These are phyloP conservation scores for Leccinum griseonigrum DNA, from an alignment of 1,284 basidiomycete genomes.

Conservation along the genomic window DNA sequence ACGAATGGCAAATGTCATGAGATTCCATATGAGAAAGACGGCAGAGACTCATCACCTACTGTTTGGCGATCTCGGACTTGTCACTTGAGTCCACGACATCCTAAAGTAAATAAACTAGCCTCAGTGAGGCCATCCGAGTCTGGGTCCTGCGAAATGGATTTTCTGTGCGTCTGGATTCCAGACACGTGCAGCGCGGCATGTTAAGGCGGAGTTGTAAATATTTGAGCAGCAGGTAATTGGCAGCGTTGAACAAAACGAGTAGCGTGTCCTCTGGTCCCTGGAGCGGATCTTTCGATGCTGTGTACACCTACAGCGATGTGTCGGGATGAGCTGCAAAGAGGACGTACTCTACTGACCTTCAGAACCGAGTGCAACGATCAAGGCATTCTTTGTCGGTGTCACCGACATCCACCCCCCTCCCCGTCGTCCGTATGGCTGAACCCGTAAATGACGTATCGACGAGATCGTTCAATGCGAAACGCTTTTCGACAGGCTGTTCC, in stretches of 20 bases:
- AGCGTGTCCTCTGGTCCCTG: conserved; percentile 54
- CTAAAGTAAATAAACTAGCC: conserved; percentile 25
- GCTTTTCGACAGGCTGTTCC: conserved; percentile 66
- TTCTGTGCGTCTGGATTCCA: no score
- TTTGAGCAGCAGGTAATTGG: conserved; percentile 35
- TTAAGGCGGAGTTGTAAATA: no score
- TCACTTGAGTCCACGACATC: conserved; percentile 57
- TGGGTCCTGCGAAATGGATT: no score
- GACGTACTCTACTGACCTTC: conserved; percentile 40
- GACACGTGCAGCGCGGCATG: no score
- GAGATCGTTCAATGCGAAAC: conserved; percentile 59
- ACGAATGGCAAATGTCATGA: neutral
- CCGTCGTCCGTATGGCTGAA: conserved; percentile 63
- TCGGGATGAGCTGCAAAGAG: neutral
- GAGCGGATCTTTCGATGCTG: conserved; percentile 56
- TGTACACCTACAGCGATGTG: conserved; percentile 49
- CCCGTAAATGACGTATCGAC: conserved; percentile 65
- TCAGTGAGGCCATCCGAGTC: no score
- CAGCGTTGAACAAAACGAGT: conserved; percentile 62
- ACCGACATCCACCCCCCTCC: conserved; percentile 64
- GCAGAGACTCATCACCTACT: conserved; percentile 37
- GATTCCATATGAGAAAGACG: neutral
- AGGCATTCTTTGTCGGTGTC: conserved; percentile 52
- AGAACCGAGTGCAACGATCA: conserved; percentile 63
- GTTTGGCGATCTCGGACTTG: conserved; percentile 52